phyloP scores from a whole-genome alignment of 805 yeast species.

The Pichia gijzeniarum region DNA sequence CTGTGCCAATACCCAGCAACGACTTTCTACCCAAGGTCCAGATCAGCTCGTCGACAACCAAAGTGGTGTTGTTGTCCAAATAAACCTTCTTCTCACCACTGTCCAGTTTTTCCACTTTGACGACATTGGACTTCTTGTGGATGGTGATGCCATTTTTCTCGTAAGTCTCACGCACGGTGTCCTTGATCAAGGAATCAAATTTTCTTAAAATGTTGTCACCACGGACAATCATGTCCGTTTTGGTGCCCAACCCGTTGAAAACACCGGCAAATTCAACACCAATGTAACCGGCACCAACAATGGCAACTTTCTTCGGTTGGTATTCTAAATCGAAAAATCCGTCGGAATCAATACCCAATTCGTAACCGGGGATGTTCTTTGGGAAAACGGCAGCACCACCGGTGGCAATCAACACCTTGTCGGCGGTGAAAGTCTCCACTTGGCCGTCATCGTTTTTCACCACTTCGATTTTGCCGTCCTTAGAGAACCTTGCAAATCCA shows the following conservation, averaged over 20 bases:
- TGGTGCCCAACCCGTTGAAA: constrained; percentile 79
- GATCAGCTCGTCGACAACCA: constrained; percentile 73
- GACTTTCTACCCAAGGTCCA: constrained; percentile 96
- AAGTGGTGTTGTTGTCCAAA: constrained; percentile 34
- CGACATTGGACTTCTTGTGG: constrained; percentile 57
- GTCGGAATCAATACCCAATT: constrained; percentile 80
- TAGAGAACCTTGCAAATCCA: constrained; percentile 78
- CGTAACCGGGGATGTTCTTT: constrained; percentile 66
- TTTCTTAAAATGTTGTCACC: constrained; percentile 85
- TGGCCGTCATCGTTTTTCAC: constrained; percentile 55
- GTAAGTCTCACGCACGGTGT: constrained; percentile 74
- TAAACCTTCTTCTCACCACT: constrained; percentile 45
- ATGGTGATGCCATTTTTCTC: constrained; percentile 74
- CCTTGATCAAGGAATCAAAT: constrained; percentile 77
- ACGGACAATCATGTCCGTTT: constrained; percentile 83
- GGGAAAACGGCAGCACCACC: constrained; percentile 86
- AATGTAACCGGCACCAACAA: constrained; percentile 97
- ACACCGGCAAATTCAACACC: constrained; percentile 95
- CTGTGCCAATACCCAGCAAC: constrained; percentile 65
- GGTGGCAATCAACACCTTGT: constrained; percentile 80
- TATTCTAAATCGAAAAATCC: constrained; percentile 76
- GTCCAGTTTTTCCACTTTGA: constrained; percentile 40
- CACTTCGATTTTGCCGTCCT: constrained; percentile 74
- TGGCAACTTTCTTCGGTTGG: constrained; percentile 89
- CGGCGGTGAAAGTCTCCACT: constrained; percentile 56